Percentiles rank a stretch among this genome's conserved stretches.
Evolutionary conservation across 1,139 yeast genomes (phyloP).

Genomic region (Pichia sp.): DNA sequence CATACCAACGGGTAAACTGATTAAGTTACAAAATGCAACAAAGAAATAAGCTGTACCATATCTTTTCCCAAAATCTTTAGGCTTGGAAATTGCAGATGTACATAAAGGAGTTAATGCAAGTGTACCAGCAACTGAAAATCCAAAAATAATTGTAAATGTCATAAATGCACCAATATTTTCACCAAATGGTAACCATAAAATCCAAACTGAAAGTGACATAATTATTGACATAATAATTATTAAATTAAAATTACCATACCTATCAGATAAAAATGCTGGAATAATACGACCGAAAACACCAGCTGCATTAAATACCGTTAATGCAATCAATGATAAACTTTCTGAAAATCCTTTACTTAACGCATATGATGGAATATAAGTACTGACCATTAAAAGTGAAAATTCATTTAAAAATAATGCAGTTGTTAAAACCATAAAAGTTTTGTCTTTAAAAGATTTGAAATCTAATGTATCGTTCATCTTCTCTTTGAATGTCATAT

Average conservation of each 20-base stretch:
- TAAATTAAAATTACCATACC: slow-evolving; percentile 53
- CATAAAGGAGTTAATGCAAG: slow-evolving; percentile 45
- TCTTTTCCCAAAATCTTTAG: slow-evolving; percentile 43
- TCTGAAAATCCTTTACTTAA: slow-evolving; percentile 47
- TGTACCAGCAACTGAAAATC: slow-evolving; percentile 47
- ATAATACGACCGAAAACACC: slow-evolving; percentile 55
- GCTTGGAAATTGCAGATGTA: slow-evolving; percentile 43
- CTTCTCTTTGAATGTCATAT: slow-evolving; percentile 14
- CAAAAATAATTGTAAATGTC: slow-evolving; percentile 44
- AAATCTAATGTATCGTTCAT: slow-evolving; percentile 24
- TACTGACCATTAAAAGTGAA: slow-evolving; percentile 45
- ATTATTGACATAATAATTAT: slow-evolving; percentile 37
- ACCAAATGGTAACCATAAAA: slow-evolving; percentile 54
- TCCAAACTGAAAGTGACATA: slow-evolving; percentile 36
- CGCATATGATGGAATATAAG: slow-evolving; percentile 53
- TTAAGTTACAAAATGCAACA: slow-evolving; percentile 39
- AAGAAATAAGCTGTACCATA: slow-evolving; percentile 44
- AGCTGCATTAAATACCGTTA: slow-evolving; percentile 52
- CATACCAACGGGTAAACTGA: slow-evolving; percentile 46
- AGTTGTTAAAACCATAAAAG: slow-evolving; percentile 20
- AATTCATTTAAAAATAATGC: slow-evolving; percentile 39
- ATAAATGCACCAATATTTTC: slow-evolving; percentile 33
- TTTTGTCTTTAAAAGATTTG: slow-evolving; percentile 23
- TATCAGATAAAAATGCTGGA: slow-evolving; percentile 51
- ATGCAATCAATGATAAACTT: slow-evolving; percentile 44